Percentiles rank a stretch among this genome's conserved stretches.
phyloP scores from a whole-genome alignment of 176 grass and related monocot species.

The Carex parvula region DNA sequence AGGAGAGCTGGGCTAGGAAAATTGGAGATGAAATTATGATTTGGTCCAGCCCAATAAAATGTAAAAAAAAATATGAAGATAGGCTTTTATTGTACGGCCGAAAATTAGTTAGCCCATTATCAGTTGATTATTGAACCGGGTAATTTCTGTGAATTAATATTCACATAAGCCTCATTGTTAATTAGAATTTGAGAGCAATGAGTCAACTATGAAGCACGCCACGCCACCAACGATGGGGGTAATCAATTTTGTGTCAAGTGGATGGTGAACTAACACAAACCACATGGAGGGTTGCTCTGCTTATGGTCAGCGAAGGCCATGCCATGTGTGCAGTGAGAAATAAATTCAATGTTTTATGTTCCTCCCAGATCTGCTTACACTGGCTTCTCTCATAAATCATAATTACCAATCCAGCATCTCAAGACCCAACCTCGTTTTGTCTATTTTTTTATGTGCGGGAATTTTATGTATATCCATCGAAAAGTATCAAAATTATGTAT shows the following conservation, averaged over 20 bases:
- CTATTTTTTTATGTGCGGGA: background rate
- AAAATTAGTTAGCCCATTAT: background rate
- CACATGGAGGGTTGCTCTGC: background rate
- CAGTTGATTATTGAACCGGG: background rate
- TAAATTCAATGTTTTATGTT: background rate
- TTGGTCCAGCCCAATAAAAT: background rate
- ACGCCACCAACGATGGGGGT: background rate
- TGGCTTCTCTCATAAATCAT: background rate
- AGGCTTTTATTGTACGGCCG: background rate
- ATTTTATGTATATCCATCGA: too few relatives aligned
- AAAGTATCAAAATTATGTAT: too few relatives aligned
- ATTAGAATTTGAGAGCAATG: background rate
- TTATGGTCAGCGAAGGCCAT: background rate
- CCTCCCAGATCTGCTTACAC: background rate
- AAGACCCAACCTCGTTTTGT: background rate
- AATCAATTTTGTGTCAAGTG: background rate
- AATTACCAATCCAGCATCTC: background rate
- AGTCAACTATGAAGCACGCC: background rate
- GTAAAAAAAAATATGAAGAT: background rate
- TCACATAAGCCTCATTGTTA: too few relatives aligned
- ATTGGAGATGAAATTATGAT: background rate
- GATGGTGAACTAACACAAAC: background rate
- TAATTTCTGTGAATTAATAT: background rate
- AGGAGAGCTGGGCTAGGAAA: background rate
- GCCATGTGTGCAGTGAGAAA: background rate